Evolutionary conservation across 2,329 filamentous ascomycete genomes (phyloP).

Genomic region (Eurotiales sp.): DNA sequence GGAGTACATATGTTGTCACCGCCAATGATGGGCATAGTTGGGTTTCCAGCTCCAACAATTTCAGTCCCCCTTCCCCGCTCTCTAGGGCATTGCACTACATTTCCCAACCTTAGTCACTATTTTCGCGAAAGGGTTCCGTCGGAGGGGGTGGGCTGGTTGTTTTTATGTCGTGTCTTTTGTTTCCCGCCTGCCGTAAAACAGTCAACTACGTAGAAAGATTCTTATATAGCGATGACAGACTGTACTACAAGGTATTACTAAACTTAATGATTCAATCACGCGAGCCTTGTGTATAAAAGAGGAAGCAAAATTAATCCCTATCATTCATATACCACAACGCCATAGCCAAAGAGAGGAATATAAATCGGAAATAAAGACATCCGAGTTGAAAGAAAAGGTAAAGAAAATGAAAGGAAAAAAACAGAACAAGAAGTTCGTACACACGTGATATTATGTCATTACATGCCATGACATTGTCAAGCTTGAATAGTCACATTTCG

Average conservation of each 20-base stretch:
- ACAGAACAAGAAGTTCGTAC: background rate
- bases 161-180: too few species aligned
- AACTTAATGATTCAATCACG: too few species aligned
- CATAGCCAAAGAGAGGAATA: background rate
- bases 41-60: background rate
- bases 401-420: background rate
- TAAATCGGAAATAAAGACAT: background rate
- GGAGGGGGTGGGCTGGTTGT: too few species aligned
- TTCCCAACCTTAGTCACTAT: too few species aligned
- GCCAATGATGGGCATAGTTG: too few species aligned
- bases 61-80: conserved; percentile 3
- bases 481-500: conserved; percentile 53
- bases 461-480: conserved; percentile 20
- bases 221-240: too few species aligned
- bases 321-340: background rate
- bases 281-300: background rate
- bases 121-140: too few species aligned
- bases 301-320: background rate
- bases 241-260: too few species aligned
- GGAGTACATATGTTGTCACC: too few species aligned
- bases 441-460: background rate
- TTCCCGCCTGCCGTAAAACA: too few species aligned
- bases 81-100: too few species aligned
- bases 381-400: background rate
- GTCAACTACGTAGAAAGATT: too few species aligned